Conservation (phyloP, 768 basidiomycete genomes). For the Tricholoma saponaceum region DNA sequence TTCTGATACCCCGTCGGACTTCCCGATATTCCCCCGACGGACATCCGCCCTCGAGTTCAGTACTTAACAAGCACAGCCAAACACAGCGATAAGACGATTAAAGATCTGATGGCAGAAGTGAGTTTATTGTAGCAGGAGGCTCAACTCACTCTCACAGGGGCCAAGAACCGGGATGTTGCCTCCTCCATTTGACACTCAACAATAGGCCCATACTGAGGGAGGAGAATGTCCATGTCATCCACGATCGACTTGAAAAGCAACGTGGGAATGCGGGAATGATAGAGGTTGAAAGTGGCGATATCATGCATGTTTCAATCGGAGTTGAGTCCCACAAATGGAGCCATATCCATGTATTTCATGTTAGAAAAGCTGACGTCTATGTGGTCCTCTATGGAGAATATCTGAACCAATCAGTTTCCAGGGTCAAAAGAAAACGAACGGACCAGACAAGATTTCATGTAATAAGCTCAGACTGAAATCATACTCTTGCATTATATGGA, state of each 20-base stretch:
- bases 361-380: conserved; percentile 5
- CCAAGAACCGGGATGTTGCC: neutral
- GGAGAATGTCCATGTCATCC: neutral
- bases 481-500: neutral
- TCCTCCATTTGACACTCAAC: neutral
- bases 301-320: neutral
- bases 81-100: conserved; percentile 12
- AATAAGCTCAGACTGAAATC: neutral
- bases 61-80: conserved; percentile 10
- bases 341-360: conserved; percentile 2
- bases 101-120: conserved; percentile 13
- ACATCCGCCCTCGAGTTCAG: too few species aligned
- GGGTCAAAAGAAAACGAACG: neutral
- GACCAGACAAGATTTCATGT: neutral
- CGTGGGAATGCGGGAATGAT: neutral
- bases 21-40: too few species aligned
- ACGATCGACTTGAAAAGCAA: neutral
- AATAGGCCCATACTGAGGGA: neutral
- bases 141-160: neutral
- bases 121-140: neutral
- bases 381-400: neutral
- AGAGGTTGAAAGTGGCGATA: neutral
- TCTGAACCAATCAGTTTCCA: neutral
- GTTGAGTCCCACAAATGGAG: neutral
- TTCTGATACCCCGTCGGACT: too few species aligned